These are phyloP conservation scores for Brassica balearica DNA, from an alignment of 441 rosid genomes.

Conservation along the genomic window DNA sequence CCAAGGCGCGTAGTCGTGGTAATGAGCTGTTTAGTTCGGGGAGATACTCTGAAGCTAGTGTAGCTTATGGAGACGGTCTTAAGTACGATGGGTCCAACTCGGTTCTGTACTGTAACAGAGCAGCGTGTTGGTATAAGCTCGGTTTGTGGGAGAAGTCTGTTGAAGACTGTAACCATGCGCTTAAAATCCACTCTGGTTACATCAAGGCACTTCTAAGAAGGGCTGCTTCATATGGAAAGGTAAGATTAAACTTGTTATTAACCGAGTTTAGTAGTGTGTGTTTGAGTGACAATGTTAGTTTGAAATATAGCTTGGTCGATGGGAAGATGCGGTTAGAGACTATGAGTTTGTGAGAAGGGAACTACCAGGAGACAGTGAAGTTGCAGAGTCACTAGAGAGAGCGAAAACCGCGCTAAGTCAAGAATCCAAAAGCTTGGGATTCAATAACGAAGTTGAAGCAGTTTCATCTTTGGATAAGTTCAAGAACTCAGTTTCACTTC, in stretches of 20 bases:
- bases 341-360: conserved; percentile 63
- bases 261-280: neutral
- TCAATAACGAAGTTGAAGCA: conserved; percentile 58
- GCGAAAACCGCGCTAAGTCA: conserved; percentile 55
- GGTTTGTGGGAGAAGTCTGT: conserved; percentile 71
- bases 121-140: conserved; percentile 78
- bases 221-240: conserved; percentile 74
- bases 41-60: conserved; percentile 64
- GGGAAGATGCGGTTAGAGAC: conserved; percentile 68
- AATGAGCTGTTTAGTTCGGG: conserved; percentile 63
- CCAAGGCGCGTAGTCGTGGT: conserved; percentile 62
- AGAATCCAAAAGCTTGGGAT: conserved; percentile 49
- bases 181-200: conserved; percentile 60
- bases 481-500: conserved; percentile 53
- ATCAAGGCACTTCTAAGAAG: conserved; percentile 69
- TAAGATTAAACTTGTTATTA: conserved; percentile 11
- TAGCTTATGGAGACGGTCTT: conserved; percentile 80
- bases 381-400: conserved; percentile 57
- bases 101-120: conserved; percentile 73
- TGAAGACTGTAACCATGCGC: conserved; percentile 69
- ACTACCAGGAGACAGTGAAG: conserved; percentile 65
- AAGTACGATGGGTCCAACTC: conserved; percentile 53
- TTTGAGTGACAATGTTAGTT: conserved; percentile 33
- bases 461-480: conserved; percentile 56
- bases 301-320: conserved; percentile 51